These are phyloP conservation scores for Trichoderma virens DNA, from an alignment of 495 filamentous ascomycete genomes.

Conservation along the genomic window DNA sequence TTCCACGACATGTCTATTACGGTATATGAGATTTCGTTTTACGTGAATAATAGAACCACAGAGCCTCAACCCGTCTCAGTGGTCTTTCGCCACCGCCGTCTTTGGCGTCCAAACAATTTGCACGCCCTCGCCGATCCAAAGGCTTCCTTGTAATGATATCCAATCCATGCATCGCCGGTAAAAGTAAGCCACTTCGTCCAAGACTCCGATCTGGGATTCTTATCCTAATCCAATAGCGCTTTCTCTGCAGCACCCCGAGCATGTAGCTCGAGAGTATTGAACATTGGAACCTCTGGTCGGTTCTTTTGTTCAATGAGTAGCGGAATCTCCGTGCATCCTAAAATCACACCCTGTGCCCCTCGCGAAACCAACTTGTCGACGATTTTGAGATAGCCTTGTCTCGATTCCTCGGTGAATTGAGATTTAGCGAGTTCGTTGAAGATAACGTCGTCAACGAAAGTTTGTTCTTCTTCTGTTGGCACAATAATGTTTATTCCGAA, in stretches of 20 bases:
- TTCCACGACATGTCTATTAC: no score
- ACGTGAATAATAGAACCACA: no score
- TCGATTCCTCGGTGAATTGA: not conserved
- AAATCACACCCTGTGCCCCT: not conserved
- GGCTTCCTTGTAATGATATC: no score
- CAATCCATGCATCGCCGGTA: no score
- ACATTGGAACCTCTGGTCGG: not conserved
- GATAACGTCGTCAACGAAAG: not conserved
- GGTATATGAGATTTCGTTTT: no score
- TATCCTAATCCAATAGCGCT: not conserved
- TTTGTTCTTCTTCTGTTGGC: not conserved
- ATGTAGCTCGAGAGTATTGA: not conserved
- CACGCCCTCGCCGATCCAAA: no score
- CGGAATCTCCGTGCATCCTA: not conserved
- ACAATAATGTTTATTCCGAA: not conserved
- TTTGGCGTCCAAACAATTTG: no score
- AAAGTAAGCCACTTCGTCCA: no score
- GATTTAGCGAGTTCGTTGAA: slow-evolving; percentile 1
- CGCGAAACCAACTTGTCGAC: not conserved
- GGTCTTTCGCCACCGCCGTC: no score
- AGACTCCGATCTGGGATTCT: not conserved
- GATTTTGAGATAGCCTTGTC: not conserved
- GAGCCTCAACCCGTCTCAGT: no score
- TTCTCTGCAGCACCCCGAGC: not conserved
- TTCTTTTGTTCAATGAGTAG: not conserved